A percentile compares a stretch with the other conserved stretches of the same genome.
Evolutionary conservation across 352 stramenopile species (phyloP).

Genomic region (Phytophthora gonapodyides): DNA sequence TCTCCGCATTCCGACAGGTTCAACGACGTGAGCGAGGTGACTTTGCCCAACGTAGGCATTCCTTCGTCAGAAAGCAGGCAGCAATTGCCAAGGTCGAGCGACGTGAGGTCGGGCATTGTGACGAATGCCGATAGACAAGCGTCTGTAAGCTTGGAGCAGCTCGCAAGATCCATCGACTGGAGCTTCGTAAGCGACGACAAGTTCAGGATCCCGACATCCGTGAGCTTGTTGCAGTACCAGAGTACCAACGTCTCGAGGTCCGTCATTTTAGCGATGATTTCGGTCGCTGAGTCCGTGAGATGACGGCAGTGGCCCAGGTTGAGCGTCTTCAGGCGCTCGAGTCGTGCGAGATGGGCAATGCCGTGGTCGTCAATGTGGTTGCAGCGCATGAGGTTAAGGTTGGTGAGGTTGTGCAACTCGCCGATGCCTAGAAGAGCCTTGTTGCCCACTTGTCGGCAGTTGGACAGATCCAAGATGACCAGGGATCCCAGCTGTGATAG

Average conservation of each 20-base stretch:
- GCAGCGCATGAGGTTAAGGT: conserved; percentile 82
- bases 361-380: conserved; percentile 70
- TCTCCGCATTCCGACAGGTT: conserved; percentile 78
- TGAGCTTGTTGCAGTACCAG: conserved; percentile 89
- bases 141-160: conserved; percentile 74
- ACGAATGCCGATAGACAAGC: conserved; percentile 51
- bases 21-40: conserved; percentile 64
- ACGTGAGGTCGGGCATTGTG: conserved; percentile 53
- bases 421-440: conserved; percentile 56
- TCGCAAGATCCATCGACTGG: conserved; percentile 74
- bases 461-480: conserved; percentile 70
- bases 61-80: conserved; percentile 68
- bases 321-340: conserved; percentile 64
- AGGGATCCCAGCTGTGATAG: conserved; percentile 49
- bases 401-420: conserved; percentile 61
- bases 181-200: conserved; percentile 53
- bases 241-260: conserved; percentile 69
- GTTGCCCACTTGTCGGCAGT: conserved; percentile 79
- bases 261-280: conserved; percentile 49
- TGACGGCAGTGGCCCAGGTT: conserved; percentile 85
- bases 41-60: conserved; percentile 47
- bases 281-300: conserved; percentile 58
- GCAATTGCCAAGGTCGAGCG: conserved; percentile 86
- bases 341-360: conserved; percentile 44
- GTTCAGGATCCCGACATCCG: conserved; percentile 52